Conservation (phyloP, 1,139 yeast genomes). For the Sugiyamaella castrensis region DNA sequence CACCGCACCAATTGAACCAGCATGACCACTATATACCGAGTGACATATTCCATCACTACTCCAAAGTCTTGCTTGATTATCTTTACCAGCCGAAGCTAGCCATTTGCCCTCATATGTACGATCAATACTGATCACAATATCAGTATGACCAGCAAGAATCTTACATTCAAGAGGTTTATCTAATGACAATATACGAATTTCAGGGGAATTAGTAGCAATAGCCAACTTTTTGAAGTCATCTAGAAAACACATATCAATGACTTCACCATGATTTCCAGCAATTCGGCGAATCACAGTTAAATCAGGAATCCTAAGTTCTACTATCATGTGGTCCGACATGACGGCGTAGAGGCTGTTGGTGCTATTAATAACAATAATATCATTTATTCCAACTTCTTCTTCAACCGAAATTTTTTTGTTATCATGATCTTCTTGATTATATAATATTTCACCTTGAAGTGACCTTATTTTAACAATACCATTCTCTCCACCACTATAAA, state of each 20-base stretch:
- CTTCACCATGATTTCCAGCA: slow-evolving; percentile 95
- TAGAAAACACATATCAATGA: slow-evolving; percentile 75
- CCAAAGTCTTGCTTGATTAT: slow-evolving; percentile 83
- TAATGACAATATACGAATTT: slow-evolving; percentile 59
- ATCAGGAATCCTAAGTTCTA: slow-evolving; percentile 43
- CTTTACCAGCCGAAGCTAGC: slow-evolving; percentile 95
- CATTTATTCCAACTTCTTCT: slow-evolving; percentile 70
- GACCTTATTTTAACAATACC: slow-evolving; percentile 67
- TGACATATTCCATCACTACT: slow-evolving; percentile 16
- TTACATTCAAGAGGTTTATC: slow-evolving; percentile 57
- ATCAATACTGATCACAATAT: slow-evolving; percentile 78
- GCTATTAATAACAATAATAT: slow-evolving; percentile 19
- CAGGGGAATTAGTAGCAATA: slow-evolving; percentile 93
- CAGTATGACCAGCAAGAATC: slow-evolving; percentile 77
- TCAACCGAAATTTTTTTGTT: slow-evolving; percentile 35
- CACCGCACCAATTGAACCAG: slow-evolving; percentile 81
- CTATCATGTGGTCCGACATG: slow-evolving; percentile 80
- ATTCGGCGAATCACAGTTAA: slow-evolving; percentile 53
- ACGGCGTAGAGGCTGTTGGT: slow-evolving; percentile 42
- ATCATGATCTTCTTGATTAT: slow-evolving; percentile 6
- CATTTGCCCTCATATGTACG: slow-evolving; percentile 75
- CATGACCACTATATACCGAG: slow-evolving; percentile 66
- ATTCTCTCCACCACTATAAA: slow-evolving; percentile 78
- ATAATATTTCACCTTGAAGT: slow-evolving; percentile 20
- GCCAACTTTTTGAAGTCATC: slow-evolving; percentile 49